These are phyloP conservation scores for Physocladia obscura DNA, from an alignment of 192 early-diverging fungal species.

Conservation along the genomic window DNA sequence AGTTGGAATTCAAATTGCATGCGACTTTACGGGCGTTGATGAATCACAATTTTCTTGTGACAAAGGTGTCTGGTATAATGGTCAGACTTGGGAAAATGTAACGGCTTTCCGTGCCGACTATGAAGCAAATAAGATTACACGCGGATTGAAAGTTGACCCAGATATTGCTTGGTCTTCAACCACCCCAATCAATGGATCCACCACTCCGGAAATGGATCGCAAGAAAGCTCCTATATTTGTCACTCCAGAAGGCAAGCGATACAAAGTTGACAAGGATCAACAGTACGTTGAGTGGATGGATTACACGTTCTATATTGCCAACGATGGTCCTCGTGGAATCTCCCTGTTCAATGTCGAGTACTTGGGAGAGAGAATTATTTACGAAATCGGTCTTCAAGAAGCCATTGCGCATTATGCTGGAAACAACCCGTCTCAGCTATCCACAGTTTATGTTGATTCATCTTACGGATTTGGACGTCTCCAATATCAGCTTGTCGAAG, in stretches of 20 bases:
- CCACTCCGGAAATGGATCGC: background rate
- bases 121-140: background rate
- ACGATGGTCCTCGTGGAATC: background rate
- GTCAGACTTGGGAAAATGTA: background rate
- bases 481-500: background rate
- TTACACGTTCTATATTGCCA: conserved; percentile 8
- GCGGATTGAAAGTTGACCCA: background rate
- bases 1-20: background rate
- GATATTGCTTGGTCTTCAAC: background rate
- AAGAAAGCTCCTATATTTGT: background rate
- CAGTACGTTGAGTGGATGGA: conserved; percentile 21
- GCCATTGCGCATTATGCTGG: conserved; percentile 21
- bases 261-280: conserved; percentile 10
- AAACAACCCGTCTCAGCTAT: background rate
- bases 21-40: background rate
- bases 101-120: background rate
- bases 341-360: conserved; percentile 5
- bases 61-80: background rate
- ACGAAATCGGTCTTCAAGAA: conserved; percentile 20
- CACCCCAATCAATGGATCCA: background rate
- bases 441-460: conserved; percentile 5
- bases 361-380: conserved; percentile 15
- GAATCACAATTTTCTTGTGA: background rate
- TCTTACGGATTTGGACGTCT: conserved; percentile 6
- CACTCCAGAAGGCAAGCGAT: conserved; percentile 5